Base-by-base conservation (phyloP, 73 alveolate genomes). In the Paramecium biaurelia region DNA sequence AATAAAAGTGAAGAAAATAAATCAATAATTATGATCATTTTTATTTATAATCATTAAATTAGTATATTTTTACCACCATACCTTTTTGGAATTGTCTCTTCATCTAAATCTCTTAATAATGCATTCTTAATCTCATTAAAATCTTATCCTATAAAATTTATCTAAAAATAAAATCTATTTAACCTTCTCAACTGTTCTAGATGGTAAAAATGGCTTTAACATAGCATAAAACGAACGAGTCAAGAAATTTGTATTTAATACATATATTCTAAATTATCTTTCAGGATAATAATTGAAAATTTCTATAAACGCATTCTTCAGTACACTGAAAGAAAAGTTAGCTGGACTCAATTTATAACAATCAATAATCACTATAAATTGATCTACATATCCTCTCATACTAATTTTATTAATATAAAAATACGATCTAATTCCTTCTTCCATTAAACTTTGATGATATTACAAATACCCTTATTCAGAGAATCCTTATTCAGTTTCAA, bases 21-120 rank as follows among this genome's bases (percentile, higher is more conserved):
- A 53, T 53, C 68, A 53, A 53, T 18, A 20, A 5, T 18, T 21
- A 11, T 21, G 2, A 53, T 67, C 24, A 30, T 67, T 67, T 26
- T 67, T 67, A 67, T 67, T 30, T 34, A 74, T 35, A 24, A 32
- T 79, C 90, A 79, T 43, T 43, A 24, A 38, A 79, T 45, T 10
- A 79, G 90, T 43, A 43, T 45, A 79, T 79, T 79, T 38, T 79
- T 24, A 18, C 90, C 90, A 42, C 90, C 90, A 45, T 79, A 79
- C 56, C 90, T 79, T 12, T 43, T 9, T n/a, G 90, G 90, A 21
- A 79, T 45, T 43, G 74, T 47, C 3, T 47, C 74, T 6, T 30
- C 74, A 79, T 79, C 90, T 14, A 79, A 24, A 42, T 79, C 90
- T 41, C 47, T 45, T 24, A 43, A 34, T 18, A 79, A 45, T 20